A percentile compares a stretch with the other conserved stretches of the same genome.
Conservation (phyloP, 2,329 filamentous ascomycete genomes). For the Botrytis squamosa region DNA sequence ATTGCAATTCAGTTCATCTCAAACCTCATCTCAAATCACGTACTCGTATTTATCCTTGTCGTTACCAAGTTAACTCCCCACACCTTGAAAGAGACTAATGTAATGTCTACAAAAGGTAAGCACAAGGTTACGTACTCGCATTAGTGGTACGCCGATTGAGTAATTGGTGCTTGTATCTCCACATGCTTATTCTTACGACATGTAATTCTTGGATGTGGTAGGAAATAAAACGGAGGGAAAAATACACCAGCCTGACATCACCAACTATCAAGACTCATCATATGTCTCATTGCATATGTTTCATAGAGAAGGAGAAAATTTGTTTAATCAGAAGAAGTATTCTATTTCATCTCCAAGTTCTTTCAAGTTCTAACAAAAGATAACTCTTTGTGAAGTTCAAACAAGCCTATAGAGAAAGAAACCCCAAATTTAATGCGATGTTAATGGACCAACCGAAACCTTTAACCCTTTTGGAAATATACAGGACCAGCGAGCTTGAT, state of each 20-base stretch:
- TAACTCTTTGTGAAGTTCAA: background rate
- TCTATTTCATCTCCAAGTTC: background rate
- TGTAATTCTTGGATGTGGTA: background rate
- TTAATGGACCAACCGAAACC: background rate
- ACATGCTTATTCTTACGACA: conserved; percentile 22
- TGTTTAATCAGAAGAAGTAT: background rate
- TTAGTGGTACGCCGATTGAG: conserved; percentile 4
- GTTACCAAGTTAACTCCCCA: background rate
- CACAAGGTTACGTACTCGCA: conserved; percentile 9
- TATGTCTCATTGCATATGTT: background rate
- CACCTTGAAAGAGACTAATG: background rate
- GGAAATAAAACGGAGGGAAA: background rate
- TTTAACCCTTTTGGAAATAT: background rate
- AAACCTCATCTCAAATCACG: conserved; percentile 9
- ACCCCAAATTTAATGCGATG: background rate
- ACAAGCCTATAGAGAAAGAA: background rate
- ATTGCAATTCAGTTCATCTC: background rate
- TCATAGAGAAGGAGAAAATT: background rate
- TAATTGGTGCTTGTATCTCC: conserved; percentile 7
- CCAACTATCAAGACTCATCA: background rate
- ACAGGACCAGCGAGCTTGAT: background rate
- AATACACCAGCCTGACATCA: background rate
- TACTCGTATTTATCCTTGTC: conserved; percentile 12
- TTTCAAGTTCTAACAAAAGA: conserved; percentile 1
- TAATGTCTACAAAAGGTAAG: background rate